These are phyloP conservation scores for Backusella macrospora DNA, from an alignment of 192 early-diverging fungal species.

Conservation along the genomic window DNA sequence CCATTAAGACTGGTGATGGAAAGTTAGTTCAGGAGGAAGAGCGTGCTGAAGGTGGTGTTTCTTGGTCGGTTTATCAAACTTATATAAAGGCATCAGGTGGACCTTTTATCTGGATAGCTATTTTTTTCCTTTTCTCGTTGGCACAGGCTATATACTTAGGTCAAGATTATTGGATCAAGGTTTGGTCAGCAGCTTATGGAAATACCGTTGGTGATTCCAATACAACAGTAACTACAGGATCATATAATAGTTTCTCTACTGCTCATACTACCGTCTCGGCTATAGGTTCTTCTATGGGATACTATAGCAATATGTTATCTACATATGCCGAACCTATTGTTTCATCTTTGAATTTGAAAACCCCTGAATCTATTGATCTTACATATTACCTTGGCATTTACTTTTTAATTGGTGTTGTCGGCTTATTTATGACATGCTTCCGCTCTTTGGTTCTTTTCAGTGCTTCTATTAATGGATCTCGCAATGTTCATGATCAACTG, in stretches of 20 bases:
- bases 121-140: slow-evolving; percentile 50
- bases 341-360: not conserved
- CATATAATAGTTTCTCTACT: not conserved
- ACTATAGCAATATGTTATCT: not conserved
- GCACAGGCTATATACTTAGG: slow-evolving; percentile 44
- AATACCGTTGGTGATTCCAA: not conserved
- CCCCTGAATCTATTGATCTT: slow-evolving; percentile 41
- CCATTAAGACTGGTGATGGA: slow-evolving; percentile 48
- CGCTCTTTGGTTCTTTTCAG: slow-evolving; percentile 47
- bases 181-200: slow-evolving; percentile 55
- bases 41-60: slow-evolving; percentile 79
- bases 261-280: not conserved
- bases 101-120: slow-evolving; percentile 62
- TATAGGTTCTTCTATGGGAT: not conserved
- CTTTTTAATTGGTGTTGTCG: slow-evolving; percentile 54
- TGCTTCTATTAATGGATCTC: slow-evolving; percentile 62
- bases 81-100: slow-evolving; percentile 77
- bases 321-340: not conserved
- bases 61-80: slow-evolving; percentile 70
- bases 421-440: slow-evolving; percentile 42
- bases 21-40: slow-evolving; percentile 85
- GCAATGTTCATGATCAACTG: slow-evolving; percentile 56
- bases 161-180: slow-evolving; percentile 69
- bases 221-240: not conserved
- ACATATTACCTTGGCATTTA: slow-evolving; percentile 68